phyloP scores from a whole-genome alignment of 805 yeast genomes.

The Zygoascus flipseniorum region DNA sequence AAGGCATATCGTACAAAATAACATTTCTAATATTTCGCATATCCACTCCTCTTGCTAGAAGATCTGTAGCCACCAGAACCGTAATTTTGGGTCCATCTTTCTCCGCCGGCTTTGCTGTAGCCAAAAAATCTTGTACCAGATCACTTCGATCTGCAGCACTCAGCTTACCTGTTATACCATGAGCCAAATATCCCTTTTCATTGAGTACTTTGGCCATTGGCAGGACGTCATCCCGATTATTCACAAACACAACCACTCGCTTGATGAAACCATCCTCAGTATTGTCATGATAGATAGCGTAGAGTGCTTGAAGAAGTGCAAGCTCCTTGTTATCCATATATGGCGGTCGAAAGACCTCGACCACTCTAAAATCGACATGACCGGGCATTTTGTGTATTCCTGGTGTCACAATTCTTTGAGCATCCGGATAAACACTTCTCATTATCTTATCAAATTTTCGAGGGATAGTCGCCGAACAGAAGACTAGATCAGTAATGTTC shows the following conservation, averaged over 20 bases:
- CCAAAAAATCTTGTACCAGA: slow-evolving; percentile 54
- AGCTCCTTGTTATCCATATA: slow-evolving; percentile 76
- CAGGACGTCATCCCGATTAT: slow-evolving; percentile 55
- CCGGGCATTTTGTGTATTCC: slow-evolving; percentile 77
- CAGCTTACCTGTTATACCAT: slow-evolving; percentile 61
- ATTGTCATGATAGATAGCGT: slow-evolving; percentile 77
- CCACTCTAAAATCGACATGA: slow-evolving; percentile 58
- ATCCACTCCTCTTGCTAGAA: slow-evolving; percentile 84
- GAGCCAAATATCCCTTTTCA: slow-evolving; percentile 48
- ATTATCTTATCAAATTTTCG: slow-evolving; percentile 60
- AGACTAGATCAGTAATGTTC: slow-evolving; percentile 52
- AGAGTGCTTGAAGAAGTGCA: slow-evolving; percentile 81
- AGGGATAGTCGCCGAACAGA: slow-evolving; percentile 90
- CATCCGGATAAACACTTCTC: slow-evolving; percentile 52
- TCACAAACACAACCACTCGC: slow-evolving; percentile 78
- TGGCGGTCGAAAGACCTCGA: slow-evolving; percentile 72
- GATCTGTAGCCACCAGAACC: slow-evolving; percentile 79
- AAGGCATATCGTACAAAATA: slow-evolving; percentile 77
- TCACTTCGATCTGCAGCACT: slow-evolving; percentile 48
- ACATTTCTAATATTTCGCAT: slow-evolving; percentile 76
- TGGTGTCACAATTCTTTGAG: slow-evolving; percentile 65
- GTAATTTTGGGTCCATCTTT: slow-evolving; percentile 35
- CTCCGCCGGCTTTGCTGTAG: slow-evolving; percentile 23
- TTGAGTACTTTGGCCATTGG: slow-evolving; percentile 49
- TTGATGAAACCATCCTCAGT: slow-evolving; percentile 70